These are phyloP conservation scores for Tricholoma flavovirens DNA, from an alignment of 768 basidiomycete species.

Conservation along the genomic window DNA sequence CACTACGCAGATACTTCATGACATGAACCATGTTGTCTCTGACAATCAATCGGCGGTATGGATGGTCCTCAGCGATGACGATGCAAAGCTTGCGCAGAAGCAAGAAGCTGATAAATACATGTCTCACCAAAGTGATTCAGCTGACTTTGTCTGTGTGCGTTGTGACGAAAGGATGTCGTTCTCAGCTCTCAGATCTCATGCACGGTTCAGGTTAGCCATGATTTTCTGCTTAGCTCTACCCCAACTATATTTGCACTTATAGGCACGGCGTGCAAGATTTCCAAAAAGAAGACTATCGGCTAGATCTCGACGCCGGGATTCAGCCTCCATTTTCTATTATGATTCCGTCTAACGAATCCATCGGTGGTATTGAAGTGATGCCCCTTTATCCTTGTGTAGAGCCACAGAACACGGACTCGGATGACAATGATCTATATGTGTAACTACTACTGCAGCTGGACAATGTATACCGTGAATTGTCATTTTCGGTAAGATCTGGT, in stretches of 20 bases:
- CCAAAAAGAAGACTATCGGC: conserved; percentile 14
- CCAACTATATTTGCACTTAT: background rate
- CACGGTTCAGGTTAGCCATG: conserved; percentile 10
- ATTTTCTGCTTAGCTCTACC: background rate
- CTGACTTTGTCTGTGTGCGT: conserved; percentile 11
- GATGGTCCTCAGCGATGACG: conserved; percentile 10
- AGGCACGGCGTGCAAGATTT: conserved; percentile 15
- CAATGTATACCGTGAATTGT: too few relatives aligned
- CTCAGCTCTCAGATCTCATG: conserved; percentile 9
- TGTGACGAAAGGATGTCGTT: conserved; percentile 12
- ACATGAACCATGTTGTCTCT: conserved; percentile 15
- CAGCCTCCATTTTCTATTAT: conserved; percentile 17
- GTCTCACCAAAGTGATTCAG: background rate
- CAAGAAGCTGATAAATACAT: conserved; percentile 8
- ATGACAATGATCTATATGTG: background rate
- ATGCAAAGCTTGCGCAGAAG: conserved; percentile 14
- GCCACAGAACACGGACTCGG: background rate
- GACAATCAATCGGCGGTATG: conserved; percentile 7
- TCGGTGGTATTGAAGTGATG: background rate
- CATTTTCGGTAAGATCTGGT: background rate
- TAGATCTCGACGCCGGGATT: conserved; percentile 18
- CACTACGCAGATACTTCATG: conserved; percentile 16
- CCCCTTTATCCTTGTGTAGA: background rate
- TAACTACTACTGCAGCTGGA: background rate
- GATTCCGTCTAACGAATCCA: conserved; percentile 6